Conservation (phyloP, 73 alveolate species). For the Paramecium bursaria region DNA sequence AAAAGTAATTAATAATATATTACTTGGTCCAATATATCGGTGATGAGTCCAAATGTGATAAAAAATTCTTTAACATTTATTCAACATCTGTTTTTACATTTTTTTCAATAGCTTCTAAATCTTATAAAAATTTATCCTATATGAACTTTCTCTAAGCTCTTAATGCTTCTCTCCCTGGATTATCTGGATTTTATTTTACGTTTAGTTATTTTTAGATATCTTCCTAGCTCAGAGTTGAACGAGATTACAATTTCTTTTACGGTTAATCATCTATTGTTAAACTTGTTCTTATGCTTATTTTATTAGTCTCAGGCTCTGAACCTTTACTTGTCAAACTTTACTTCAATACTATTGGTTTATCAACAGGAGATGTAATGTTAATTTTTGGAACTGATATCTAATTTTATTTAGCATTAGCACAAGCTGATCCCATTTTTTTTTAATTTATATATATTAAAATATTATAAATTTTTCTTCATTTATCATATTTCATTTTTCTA, state of each 20-base stretch:
- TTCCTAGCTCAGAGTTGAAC: background rate
- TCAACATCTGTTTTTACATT: background rate
- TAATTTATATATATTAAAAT: no score
- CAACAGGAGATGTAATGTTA: background rate
- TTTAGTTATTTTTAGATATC: background rate
- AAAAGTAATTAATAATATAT: background rate
- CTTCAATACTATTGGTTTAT: no score
- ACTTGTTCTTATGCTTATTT: constrained; percentile 32
- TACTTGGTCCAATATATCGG: constrained; percentile 50
- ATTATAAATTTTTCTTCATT: no score
- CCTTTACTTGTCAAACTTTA: background rate
- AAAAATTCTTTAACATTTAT: constrained; percentile 14
- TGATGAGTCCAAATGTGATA: constrained; percentile 51
- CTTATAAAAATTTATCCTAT: constrained; percentile 21
- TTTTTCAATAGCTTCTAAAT: constrained; percentile 16
- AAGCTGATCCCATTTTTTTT: constrained; percentile 57
- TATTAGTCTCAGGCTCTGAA: background rate
- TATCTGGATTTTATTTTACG: constrained; percentile 6
- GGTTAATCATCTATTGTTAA: constrained; percentile 24
- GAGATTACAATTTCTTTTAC: background rate
- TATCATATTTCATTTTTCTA: no score
- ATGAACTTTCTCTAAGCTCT: constrained; percentile 26
- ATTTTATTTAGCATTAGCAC: constrained; percentile 43
- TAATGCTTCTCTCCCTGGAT: constrained; percentile 12
- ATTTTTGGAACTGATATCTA: constrained; percentile 28